phyloP scores from a whole-genome alignment of 371 early-diverging fungal species.

The Mucor velutinosus region DNA sequence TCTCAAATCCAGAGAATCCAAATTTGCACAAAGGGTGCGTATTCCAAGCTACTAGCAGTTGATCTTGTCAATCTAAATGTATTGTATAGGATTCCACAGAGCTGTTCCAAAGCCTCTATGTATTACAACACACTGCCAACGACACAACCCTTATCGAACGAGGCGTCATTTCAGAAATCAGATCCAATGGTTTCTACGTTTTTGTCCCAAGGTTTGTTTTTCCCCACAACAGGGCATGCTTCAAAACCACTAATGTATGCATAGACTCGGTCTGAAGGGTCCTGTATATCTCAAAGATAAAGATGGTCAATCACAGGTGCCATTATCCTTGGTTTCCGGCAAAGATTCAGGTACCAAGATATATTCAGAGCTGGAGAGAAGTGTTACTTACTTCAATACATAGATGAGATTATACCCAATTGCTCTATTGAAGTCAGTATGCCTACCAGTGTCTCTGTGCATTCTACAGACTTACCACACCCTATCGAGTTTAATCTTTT shows the following conservation, averaged over 20 bases:
- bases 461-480: slow-evolving; percentile 30
- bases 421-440: slow-evolving; percentile 23
- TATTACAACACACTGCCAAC: slow-evolving; percentile 54
- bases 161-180: slow-evolving; percentile 76
- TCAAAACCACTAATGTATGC: background rate
- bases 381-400: background rate
- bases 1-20: slow-evolving; percentile 72
- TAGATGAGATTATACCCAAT: slow-evolving; percentile 37
- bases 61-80: background rate
- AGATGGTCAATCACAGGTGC: slow-evolving; percentile 55
- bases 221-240: too few relatives aligned
- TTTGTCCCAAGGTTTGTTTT: slow-evolving; percentile 61
- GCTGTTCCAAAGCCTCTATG: slow-evolving; percentile 74
- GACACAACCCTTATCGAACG: slow-evolving; percentile 53
- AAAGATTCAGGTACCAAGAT: slow-evolving; percentile 36
- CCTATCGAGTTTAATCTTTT: slow-evolving; percentile 56
- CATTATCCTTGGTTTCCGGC: slow-evolving; percentile 62
- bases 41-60: background rate
- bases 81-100: slow-evolving; percentile 68
- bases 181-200: slow-evolving; percentile 73
- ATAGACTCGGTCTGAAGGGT: slow-evolving; percentile 67
- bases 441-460: slow-evolving; percentile 26
- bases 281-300: slow-evolving; percentile 68
- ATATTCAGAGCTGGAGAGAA: background rate
- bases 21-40: slow-evolving; percentile 67